These are phyloP conservation scores for Oldenlandia corymbosa DNA, from an alignment of 257 asterid genomes.

Conservation along the genomic window DNA sequence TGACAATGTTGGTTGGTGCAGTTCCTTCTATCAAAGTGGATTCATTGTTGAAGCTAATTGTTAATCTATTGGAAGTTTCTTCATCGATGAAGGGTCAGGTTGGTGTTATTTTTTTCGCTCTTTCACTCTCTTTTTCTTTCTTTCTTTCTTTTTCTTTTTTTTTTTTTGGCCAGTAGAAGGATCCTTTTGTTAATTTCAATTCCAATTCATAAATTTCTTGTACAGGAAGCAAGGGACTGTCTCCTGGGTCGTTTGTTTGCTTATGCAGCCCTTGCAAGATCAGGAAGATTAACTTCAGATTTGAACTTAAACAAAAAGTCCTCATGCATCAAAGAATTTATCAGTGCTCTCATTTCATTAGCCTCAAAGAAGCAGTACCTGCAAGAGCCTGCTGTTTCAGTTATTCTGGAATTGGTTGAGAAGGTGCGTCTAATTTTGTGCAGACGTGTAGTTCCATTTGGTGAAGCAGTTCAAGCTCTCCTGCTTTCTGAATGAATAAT, in stretches of 20 bases:
- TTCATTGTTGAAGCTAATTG: constrained; percentile 71
- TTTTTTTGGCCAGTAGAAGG: too few relatives aligned
- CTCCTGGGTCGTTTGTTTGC: constrained; percentile 89
- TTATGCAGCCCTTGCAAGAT: constrained; percentile 91
- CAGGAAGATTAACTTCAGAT: constrained; percentile 76
- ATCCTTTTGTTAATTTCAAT: constrained; percentile 7
- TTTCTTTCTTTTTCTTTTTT: too few relatives aligned
- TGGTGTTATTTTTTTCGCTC: constrained; percentile 23
- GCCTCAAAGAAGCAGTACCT: constrained; percentile 83
- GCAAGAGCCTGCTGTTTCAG: constrained; percentile 81
- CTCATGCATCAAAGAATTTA: constrained; percentile 55
- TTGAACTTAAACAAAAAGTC: constrained; percentile 45
- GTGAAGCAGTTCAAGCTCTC: neutral
- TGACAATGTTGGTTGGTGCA: constrained; percentile 57
- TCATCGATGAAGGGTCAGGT: constrained; percentile 99
- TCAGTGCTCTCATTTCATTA: constrained; percentile 51
- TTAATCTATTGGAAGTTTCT: constrained; percentile 66
- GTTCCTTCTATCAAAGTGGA: constrained; percentile 68
- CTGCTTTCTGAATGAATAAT: neutral
- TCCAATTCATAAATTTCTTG: constrained; percentile 21
- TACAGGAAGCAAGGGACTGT: constrained; percentile 79
- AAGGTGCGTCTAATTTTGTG: constrained; percentile 55
- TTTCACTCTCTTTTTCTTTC: constrained; percentile 4
- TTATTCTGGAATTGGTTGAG: constrained; percentile 72
- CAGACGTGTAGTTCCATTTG: neutral